Percentiles rank a stretch among this genome's conserved stretches.
Conservation (phyloP, 306 rosid species). For the Vigna angularis region DNA sequence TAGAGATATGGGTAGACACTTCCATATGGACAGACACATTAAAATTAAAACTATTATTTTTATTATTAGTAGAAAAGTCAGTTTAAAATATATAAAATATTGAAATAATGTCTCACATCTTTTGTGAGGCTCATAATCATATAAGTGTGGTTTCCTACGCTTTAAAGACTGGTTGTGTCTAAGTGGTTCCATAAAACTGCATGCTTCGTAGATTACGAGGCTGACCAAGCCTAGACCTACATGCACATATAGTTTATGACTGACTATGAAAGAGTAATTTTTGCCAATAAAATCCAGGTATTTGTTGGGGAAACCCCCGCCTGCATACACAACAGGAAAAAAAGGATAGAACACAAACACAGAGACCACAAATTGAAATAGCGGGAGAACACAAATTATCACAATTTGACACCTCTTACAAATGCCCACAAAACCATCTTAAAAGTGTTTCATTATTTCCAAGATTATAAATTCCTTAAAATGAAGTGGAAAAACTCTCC, state of each 20-base stretch:
- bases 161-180: not conserved
- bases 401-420: not conserved
- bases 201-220: slow-evolving; percentile 18
- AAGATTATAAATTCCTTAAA: not conserved
- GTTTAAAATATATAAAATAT: not conserved
- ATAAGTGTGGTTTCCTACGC: not conserved
- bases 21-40: not conserved
- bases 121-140: not conserved
- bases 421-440: not conserved
- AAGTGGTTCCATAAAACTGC: not conserved
- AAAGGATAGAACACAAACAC: not conserved
- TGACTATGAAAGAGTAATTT: slow-evolving; percentile 16
- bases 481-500: not conserved
- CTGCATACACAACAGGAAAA: not conserved
- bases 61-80: not conserved
- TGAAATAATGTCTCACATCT: not conserved
- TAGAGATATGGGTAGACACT: not conserved
- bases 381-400: not conserved
- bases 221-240: slow-evolving; percentile 22
- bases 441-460: not conserved
- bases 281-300: not conserved
- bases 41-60: not conserved
- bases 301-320: not conserved
- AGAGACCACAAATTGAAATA: not conserved
- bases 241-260: slow-evolving; percentile 9